Evolutionary conservation across 306 rosid genomes (phyloP).

Genomic region (Erythrophleum fordii): DNA sequence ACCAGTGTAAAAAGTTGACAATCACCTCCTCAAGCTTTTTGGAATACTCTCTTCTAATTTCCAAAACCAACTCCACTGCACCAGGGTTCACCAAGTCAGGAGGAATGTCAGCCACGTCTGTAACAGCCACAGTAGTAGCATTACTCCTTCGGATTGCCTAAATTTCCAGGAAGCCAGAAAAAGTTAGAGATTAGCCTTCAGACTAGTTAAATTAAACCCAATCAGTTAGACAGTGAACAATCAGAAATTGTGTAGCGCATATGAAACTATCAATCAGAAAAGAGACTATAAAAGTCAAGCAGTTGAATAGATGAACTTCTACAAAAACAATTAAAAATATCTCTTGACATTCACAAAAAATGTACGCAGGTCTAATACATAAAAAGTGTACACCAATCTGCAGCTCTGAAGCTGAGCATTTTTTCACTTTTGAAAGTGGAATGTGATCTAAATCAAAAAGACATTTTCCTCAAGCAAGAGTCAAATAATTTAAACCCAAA

Average conservation of each 20-base stretch:
- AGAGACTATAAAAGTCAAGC: constrained; percentile 2
- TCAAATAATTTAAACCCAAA: constrained; percentile 1
- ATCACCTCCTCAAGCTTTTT: constrained; percentile 88
- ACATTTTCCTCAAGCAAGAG: not conserved
- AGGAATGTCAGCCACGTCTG: constrained; percentile 63
- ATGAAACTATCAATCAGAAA: constrained; percentile 24
- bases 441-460: not conserved
- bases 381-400: too few relatives aligned
- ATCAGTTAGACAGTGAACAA: constrained; percentile 7
- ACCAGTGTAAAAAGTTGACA: constrained; percentile 15
- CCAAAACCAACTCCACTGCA: constrained; percentile 75
- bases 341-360: constrained; percentile 10
- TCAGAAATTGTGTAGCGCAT: not conserved
- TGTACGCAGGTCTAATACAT: not conserved
- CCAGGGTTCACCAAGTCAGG: constrained; percentile 77
- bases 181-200: constrained; percentile 22
- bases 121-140: constrained; percentile 47
- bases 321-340: not conserved
- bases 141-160: constrained; percentile 73
- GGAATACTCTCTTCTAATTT: constrained; percentile 79
- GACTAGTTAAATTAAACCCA: not conserved
- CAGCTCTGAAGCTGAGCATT: not conserved
- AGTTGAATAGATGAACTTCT: not conserved
- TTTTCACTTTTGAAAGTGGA: constrained; percentile 12
- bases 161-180: constrained; percentile 32